These are phyloP conservation scores for Penicillium sp. DNA, from an alignment of 2,329 filamentous ascomycete species.

Conservation along the genomic window DNA sequence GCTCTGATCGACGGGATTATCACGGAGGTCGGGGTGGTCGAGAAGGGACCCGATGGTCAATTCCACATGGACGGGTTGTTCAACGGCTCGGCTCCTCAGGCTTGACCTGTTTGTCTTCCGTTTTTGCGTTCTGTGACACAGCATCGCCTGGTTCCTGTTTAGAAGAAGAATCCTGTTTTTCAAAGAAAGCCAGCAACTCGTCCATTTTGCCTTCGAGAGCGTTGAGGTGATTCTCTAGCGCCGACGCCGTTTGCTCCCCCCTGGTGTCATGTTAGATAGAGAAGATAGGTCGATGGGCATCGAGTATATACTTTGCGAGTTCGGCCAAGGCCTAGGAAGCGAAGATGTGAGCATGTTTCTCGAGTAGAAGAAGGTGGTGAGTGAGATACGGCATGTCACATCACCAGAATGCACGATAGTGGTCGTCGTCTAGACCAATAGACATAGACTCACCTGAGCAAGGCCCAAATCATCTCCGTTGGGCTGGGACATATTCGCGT, in stretches of 20 bases:
- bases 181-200: constrained; percentile 31
- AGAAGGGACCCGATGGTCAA: constrained; percentile 69
- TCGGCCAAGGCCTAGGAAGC: constrained; percentile 21
- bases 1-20: constrained; percentile 90
- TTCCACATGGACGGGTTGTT: constrained; percentile 60
- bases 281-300: background rate
- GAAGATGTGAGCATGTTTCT: background rate
- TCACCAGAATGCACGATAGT: background rate
- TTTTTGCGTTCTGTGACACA: background rate
- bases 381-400: background rate
- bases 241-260: constrained; percentile 26
- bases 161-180: constrained; percentile 11
- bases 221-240: constrained; percentile 23
- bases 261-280: constrained; percentile 11
- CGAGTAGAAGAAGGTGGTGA: background rate
- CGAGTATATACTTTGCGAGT: constrained; percentile 20
- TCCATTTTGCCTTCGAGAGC: constrained; percentile 29
- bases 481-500: constrained; percentile 2
- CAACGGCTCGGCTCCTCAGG: constrained; percentile 16
- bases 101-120: constrained; percentile 2
- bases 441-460: constrained; percentile 3
- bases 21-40: constrained; percentile 85
- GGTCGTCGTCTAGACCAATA: background rate
- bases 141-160: background rate
- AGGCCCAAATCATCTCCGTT: constrained; percentile 3